These are phyloP conservation scores for Schoenoplectus tabernaemontani DNA, from an alignment of 202 grass and related monocot genomes.

Conservation along the genomic window DNA sequence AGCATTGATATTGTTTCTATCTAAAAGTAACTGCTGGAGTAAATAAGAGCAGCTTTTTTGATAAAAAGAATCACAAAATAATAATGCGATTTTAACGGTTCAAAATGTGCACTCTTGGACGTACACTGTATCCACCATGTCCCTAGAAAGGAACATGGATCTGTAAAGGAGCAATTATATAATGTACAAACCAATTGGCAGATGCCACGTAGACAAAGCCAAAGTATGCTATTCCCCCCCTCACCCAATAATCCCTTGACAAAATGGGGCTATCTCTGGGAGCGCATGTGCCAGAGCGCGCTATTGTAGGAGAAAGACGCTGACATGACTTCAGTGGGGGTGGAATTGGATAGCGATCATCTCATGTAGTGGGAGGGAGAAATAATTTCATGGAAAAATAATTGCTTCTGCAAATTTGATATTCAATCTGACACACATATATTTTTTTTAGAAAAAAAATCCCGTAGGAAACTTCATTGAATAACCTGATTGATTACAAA, in stretches of 20 bases:
- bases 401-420: not conserved
- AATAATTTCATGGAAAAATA: not conserved
- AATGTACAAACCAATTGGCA: not conserved
- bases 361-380: too few relatives aligned
- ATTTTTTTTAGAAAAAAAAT: too few relatives aligned
- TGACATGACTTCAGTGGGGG: conserved; percentile 23
- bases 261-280: conserved; percentile 13
- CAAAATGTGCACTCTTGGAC: not conserved
- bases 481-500: too few relatives aligned
- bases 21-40: not conserved
- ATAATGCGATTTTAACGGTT: not conserved
- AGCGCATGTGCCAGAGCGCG: conserved; percentile 17
- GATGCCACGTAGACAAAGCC: not conserved
- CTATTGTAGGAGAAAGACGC: conserved; percentile 24
- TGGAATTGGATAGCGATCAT: conserved; percentile 13
- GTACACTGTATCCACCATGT: not conserved
- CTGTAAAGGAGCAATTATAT: not conserved
- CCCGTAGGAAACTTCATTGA: too few relatives aligned
- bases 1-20: not conserved
- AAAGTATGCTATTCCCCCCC: not conserved
- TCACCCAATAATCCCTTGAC: conserved; percentile 9
- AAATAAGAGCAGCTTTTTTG: not conserved
- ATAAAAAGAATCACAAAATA: not conserved
- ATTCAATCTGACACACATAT: too few relatives aligned
- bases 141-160: not conserved